A percentile compares a stretch with the other conserved stretches of the same genome.
These are phyloP conservation scores for Flaveria trinervia DNA, from an alignment of 129 eudicot species.

Conservation along the genomic window DNA sequence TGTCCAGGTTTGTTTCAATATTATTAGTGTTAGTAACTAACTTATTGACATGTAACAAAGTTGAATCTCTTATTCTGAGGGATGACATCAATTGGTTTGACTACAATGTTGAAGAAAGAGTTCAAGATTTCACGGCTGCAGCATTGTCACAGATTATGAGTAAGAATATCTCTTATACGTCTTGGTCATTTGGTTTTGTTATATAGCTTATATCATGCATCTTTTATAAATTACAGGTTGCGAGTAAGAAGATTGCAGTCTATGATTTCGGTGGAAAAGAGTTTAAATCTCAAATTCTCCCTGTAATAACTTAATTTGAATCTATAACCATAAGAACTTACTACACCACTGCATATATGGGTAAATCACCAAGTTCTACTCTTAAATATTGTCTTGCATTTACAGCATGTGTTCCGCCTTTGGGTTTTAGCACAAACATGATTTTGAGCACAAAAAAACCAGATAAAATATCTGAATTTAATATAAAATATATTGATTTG, in stretches of 20 bases:
- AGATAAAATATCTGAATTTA: constrained; percentile 28
- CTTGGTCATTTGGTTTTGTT: not conserved
- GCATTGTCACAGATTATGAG: no score
- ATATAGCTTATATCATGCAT: not conserved
- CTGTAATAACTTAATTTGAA: constrained; percentile 55
- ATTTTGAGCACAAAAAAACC: constrained; percentile 43
- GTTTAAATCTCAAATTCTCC: constrained; percentile 73
- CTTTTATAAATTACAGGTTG: constrained; percentile 54
- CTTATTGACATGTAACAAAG: constrained; percentile 25
- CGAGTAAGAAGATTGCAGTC: constrained; percentile 55
- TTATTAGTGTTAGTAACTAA: constrained; percentile 5
- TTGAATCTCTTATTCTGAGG: constrained; percentile 41
- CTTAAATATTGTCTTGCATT: constrained; percentile 85
- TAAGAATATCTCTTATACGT: not conserved
- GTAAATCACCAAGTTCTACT: constrained; percentile 46
- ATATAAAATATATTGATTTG: not conserved
- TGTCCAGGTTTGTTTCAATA: constrained; percentile 56
- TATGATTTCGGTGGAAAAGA: constrained; percentile 66
- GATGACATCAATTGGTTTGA: constrained; percentile 47
- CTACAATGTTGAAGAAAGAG: no score
- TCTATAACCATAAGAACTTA: constrained; percentile 49
- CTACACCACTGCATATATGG: constrained; percentile 46
- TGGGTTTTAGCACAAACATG: constrained; percentile 75
- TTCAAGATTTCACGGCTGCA: no score
- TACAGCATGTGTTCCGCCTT: constrained; percentile 76